These are phyloP conservation scores for Hyparrhenia diplandra DNA, from an alignment of 176 grass and related monocot species.

Conservation along the genomic window DNA sequence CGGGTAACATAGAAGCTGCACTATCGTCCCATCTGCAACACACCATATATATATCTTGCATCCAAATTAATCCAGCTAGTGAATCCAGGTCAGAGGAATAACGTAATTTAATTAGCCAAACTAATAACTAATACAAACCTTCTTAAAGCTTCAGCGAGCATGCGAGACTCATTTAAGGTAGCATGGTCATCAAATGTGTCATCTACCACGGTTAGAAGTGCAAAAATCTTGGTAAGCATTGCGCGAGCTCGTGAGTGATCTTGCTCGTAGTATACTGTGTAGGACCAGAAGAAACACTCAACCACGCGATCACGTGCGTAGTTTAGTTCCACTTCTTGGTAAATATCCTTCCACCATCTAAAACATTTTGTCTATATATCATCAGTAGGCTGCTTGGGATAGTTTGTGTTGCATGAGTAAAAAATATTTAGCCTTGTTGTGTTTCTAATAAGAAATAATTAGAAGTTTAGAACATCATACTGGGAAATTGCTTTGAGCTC, in stretches of 20 bases:
- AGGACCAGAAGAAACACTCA: constrained; percentile 27
- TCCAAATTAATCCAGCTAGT: not conserved
- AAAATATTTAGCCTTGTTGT: too few species aligned
- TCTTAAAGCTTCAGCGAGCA: constrained; percentile 16
- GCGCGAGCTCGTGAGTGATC: constrained; percentile 9
- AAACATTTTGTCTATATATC: not conserved
- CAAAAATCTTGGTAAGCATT: constrained; percentile 19
- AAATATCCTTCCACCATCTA: constrained; percentile 44
- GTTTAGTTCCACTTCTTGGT: constrained; percentile 5
- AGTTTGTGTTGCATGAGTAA: too few species aligned
- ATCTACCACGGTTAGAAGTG: constrained; percentile 11
- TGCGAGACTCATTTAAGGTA: constrained; percentile 24
- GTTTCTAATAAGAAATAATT: too few species aligned
- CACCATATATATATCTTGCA: not conserved
- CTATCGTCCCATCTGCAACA: constrained; percentile 30
- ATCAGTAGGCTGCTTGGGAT: not conserved
- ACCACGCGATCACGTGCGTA: constrained; percentile 23
- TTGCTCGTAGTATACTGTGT: constrained; percentile 12
- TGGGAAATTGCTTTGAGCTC: too few species aligned
- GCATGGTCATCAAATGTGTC: constrained; percentile 30
- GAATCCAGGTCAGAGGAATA: not conserved
- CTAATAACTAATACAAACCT: constrained; percentile 12
- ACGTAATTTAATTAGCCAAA: not conserved
- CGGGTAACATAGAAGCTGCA: constrained; percentile 1
- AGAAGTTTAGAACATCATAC: too few species aligned